phyloP scores from a whole-genome alignment of 148 eudicot genomes.

The Limonium bicolor region DNA sequence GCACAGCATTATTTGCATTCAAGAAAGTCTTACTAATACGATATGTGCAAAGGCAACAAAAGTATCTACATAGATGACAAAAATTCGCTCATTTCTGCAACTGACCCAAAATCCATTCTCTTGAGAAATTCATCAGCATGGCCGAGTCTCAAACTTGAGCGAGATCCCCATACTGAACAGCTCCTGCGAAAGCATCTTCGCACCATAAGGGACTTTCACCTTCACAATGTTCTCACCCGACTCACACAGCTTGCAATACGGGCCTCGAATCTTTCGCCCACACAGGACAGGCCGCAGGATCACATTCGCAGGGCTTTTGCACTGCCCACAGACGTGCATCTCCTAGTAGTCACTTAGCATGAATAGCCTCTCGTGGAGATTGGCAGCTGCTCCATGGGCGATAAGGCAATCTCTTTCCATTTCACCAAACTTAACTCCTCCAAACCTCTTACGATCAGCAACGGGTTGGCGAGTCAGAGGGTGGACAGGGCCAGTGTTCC shows the following conservation, averaged over 20 bases:
- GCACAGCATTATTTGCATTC: too few species aligned
- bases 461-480: constrained; percentile 96
- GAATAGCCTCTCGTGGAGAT: constrained; percentile 88
- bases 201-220: constrained; percentile 85
- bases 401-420: constrained; percentile 96
- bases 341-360: constrained; percentile 77
- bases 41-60: too few species aligned
- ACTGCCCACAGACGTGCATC: constrained; percentile 70
- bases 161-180: constrained; percentile 93
- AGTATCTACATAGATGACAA: too few species aligned
- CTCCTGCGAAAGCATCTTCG: constrained; percentile 76
- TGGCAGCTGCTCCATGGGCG: constrained; percentile 90
- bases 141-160: constrained; percentile 72
- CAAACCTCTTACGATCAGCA: constrained; percentile 83
- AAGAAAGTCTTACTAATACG: too few species aligned
- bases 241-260: constrained; percentile 76
- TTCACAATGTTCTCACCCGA: constrained; percentile 57
- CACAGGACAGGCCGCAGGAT: constrained; percentile 70
- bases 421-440: constrained; percentile 89
- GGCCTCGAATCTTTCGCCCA: constrained; percentile 70
- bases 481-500: constrained; percentile 92
- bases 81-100: too few species aligned
- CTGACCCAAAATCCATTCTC: too few species aligned
- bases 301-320: constrained; percentile 65
- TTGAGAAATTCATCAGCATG: constrained; percentile 15